These are phyloP conservation scores for Colletotrichum sansevieriae DNA, from an alignment of 2,329 filamentous ascomycete species.

Conservation along the genomic window DNA sequence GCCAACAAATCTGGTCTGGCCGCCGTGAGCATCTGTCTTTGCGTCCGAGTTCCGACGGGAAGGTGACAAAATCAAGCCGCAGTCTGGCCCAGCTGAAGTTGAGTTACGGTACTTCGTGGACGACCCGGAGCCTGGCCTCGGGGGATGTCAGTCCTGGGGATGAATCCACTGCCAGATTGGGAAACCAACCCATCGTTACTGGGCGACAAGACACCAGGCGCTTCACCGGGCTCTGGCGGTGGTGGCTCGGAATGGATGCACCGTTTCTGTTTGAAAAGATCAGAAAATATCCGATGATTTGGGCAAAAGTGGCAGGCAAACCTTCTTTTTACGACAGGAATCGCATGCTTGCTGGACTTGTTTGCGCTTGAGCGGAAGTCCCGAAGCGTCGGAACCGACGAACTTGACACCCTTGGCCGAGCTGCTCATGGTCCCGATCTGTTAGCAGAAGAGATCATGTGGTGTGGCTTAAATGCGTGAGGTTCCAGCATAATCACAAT, in stretches of 20 bases:
- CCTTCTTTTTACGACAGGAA: conserved; percentile 68
- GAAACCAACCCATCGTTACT: conserved; percentile 35
- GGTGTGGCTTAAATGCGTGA: background rate
- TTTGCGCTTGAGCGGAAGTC: conserved; percentile 69
- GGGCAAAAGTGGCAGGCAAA: conserved; percentile 43
- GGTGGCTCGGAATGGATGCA: conserved; percentile 57
- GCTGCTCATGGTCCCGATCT: conserved; percentile 37
- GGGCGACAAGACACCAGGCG: conserved; percentile 19
- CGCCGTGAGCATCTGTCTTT: conserved; percentile 26
- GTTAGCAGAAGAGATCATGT: background rate
- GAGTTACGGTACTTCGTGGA: conserved; percentile 29
- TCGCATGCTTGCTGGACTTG: conserved; percentile 71
- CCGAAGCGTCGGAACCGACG: conserved; percentile 66
- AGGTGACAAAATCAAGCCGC: background rate
- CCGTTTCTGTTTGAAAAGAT: conserved; percentile 52
- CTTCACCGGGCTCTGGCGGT: conserved; percentile 14
- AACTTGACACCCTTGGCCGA: conserved; percentile 62
- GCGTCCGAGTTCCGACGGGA: conserved; percentile 26
- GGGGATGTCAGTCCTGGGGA: conserved; percentile 9
- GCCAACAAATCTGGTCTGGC: conserved; percentile 63
- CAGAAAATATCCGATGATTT: background rate
- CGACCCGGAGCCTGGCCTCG: background rate
- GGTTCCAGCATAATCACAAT: conserved; percentile 31
- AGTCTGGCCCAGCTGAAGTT: conserved; percentile 5
- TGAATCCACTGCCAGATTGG: conserved; percentile 33